A percentile compares a stretch with the other conserved stretches of the same genome.
Evolutionary conservation across 805 yeast species (phyloP).

Genomic region (Metschnikowia koreensis): DNA sequence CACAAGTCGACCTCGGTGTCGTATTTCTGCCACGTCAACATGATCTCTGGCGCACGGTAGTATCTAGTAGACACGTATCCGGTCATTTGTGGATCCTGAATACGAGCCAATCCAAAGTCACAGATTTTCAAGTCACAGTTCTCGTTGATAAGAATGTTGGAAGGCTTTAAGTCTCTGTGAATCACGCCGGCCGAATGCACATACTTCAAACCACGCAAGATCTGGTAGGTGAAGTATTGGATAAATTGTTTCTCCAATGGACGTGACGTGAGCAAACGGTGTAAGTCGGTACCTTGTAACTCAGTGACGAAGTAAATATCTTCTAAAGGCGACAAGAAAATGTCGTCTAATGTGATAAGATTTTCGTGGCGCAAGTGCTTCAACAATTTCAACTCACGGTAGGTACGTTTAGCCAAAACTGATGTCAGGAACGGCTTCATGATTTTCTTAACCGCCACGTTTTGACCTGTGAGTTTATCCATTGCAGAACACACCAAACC

Average conservation of each 20-base stretch:
- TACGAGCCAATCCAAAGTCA: conserved; percentile 93
- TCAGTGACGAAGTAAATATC: conserved; percentile 97
- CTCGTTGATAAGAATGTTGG: conserved; percentile 80
- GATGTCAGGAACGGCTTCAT: conserved; percentile 97
- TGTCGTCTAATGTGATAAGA: conserved; percentile 58
- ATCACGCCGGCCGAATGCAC: conserved; percentile 92
- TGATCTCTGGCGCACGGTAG: conserved; percentile 97
- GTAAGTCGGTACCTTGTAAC: conserved; percentile 94
- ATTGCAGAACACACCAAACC: conserved; percentile 96
- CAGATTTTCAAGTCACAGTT: conserved; percentile 89
- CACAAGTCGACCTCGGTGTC: conserved; percentile 96
- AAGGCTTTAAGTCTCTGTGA: conserved; percentile 85
- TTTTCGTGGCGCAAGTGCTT: conserved; percentile 95
- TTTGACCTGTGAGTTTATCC: conserved; percentile 85
- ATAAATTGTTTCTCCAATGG: conserved; percentile 96
- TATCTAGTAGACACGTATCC: conserved; percentile 96
- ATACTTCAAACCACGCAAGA: conserved; percentile 81
- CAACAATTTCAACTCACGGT: conserved; percentile 88
- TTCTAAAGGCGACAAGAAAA: conserved; percentile 70
- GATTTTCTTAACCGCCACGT: conserved; percentile 95
- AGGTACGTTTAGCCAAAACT: conserved; percentile 93
- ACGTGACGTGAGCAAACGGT: conserved; percentile 83
- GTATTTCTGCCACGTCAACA: conserved; percentile 98
- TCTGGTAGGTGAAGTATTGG: conserved; percentile 94
- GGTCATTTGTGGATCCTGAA: conserved; percentile 98